A percentile compares a stretch with the other conserved stretches of the same genome.
These are phyloP conservation scores for Mixia osmundae DNA, from an alignment of 1,284 basidiomycete genomes.

Conservation along the genomic window DNA sequence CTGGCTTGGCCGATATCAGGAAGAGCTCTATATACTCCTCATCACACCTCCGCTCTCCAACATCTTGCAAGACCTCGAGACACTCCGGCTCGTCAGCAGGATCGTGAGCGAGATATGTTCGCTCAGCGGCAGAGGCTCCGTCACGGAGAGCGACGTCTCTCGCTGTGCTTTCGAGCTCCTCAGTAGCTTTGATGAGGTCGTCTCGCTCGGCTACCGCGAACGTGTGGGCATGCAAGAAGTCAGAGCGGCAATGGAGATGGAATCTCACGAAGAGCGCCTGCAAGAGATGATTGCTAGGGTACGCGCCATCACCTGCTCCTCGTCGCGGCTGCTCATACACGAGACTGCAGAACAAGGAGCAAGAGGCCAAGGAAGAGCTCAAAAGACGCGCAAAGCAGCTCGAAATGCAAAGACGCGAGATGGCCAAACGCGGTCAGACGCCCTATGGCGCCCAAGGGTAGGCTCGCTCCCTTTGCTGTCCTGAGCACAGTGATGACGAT, in stretches of 20 bases:
- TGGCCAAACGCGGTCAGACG: constrained; percentile 41
- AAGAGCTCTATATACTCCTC: constrained; percentile 90
- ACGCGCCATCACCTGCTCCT: neutral
- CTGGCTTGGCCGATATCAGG: constrained; percentile 20
- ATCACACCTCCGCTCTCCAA: constrained; percentile 97
- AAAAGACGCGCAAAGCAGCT: constrained; percentile 94
- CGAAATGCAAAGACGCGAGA: constrained; percentile 89
- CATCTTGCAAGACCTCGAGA: constrained; percentile 94
- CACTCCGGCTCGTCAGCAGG: constrained; percentile 75
- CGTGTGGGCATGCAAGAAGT: constrained; percentile 81
- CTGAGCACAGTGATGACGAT: neutral
- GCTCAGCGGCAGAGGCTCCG: constrained; percentile 37
- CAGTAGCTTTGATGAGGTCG: constrained; percentile 90
- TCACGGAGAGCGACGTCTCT: constrained; percentile 71
- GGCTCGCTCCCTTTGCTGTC: neutral
- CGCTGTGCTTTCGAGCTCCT: constrained; percentile 86
- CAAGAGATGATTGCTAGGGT: constrained; percentile 97
- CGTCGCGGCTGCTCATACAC: neutral
- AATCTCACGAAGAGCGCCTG: constrained; percentile 98
- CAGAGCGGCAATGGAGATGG: constrained; percentile 82
- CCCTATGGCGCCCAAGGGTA: constrained; percentile 15
- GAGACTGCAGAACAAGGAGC: constrained; percentile 98
- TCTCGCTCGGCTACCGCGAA: constrained; percentile 82
- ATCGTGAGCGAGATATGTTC: constrained; percentile 62
- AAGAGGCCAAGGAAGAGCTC: constrained; percentile 96